Evolutionary conservation across 1,284 basidiomycete genomes (phyloP).

Genomic region (Leccinum fuscescens): DNA sequence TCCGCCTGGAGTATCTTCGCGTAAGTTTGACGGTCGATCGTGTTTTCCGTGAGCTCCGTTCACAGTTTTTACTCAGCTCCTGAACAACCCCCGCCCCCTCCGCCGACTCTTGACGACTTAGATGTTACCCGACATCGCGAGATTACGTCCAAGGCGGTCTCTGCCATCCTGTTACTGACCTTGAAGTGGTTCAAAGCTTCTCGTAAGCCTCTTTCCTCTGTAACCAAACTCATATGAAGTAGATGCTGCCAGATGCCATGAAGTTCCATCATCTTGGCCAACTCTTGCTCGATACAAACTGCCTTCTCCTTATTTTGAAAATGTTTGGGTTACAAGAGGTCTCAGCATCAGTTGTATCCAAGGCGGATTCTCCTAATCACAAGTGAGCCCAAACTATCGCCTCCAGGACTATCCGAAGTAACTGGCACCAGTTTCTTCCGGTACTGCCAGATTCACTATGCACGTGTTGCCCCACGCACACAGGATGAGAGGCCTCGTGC

Average conservation of each 20-base stretch:
- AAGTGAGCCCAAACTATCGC: conserved; percentile 50
- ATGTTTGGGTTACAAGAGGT: conserved; percentile 98
- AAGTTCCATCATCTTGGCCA: conserved; percentile 98
- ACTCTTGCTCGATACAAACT: conserved; percentile 93
- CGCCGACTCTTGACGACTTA: conserved; percentile 88
- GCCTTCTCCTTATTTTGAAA: conserved; percentile 90
- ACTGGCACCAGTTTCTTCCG: conserved; percentile 80
- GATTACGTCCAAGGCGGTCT: conserved; percentile 96
- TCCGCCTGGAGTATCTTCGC: conserved; percentile 66
- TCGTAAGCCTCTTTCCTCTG: conserved; percentile 54
- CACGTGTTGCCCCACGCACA: conserved; percentile 55
- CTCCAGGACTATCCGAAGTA: conserved; percentile 11
- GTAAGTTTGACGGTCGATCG: conserved; percentile 43
- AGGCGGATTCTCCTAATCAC: conserved; percentile 84
- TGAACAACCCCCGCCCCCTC: conserved; percentile 63
- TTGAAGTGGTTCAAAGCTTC: conserved; percentile 99
- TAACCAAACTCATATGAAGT: conserved; percentile 3
- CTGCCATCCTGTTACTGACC: conserved; percentile 86
- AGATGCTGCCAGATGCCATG: conserved; percentile 74
- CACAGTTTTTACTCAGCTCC: conserved; percentile 41
- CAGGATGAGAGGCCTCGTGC: conserved; percentile 61
- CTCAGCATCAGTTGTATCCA: conserved; percentile 77
- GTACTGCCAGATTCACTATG: conserved; percentile 80
- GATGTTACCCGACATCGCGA: conserved; percentile 96
- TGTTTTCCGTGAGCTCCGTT: conserved; percentile 4